These are phyloP conservation scores for Hirsutella rhossiliensis DNA, from an alignment of 2,329 filamentous ascomycete genomes.

Conservation along the genomic window DNA sequence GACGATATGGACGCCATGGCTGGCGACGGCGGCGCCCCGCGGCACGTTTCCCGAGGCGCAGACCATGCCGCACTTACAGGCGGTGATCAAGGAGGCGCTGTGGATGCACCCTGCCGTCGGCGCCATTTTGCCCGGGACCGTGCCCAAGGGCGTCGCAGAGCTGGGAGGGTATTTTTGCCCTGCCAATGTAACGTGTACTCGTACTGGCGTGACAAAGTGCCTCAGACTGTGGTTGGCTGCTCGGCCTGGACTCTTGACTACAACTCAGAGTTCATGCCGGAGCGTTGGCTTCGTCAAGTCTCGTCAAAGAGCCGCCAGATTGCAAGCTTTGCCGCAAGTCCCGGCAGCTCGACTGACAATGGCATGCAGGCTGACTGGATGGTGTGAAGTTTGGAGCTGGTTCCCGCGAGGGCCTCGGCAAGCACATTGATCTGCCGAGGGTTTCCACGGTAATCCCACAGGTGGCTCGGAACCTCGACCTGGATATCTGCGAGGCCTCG, in stretches of 20 bases:
- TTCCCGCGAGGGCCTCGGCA: slow-evolving; percentile 29
- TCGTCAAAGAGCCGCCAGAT: background rate
- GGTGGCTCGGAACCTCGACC: background rate
- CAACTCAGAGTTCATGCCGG: slow-evolving; percentile 31
- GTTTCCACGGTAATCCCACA: background rate
- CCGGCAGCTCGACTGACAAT: too few species aligned
- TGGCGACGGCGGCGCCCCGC: slow-evolving; percentile 9
- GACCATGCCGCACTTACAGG: slow-evolving; percentile 31
- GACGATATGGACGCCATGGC: slow-evolving; percentile 28
- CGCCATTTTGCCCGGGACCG: background rate
- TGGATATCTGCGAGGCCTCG: background rate
- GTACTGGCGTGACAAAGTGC: too few species aligned
- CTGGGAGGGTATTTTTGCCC: background rate
- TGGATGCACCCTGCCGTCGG: slow-evolving; percentile 21
- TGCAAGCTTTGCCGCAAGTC: slow-evolving; percentile 6
- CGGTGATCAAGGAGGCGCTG: slow-evolving; percentile 33
- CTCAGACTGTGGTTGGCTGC: background rate
- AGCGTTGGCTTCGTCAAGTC: slow-evolving; percentile 31
- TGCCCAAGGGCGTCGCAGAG: background rate
- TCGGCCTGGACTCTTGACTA: slow-evolving; percentile 9
- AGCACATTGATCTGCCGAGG: slow-evolving; percentile 4
- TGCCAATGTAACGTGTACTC: slow-evolving; percentile 16
- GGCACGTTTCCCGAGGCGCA: slow-evolving; percentile 22
- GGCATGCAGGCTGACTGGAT: too few species aligned
- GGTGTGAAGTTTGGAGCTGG: slow-evolving; percentile 6